Evolutionary conservation across 1,284 basidiomycete species (phyloP), one percentile per base, ranked within the genome.

Genomic region (Ceraceosorus guamensis): DNA sequence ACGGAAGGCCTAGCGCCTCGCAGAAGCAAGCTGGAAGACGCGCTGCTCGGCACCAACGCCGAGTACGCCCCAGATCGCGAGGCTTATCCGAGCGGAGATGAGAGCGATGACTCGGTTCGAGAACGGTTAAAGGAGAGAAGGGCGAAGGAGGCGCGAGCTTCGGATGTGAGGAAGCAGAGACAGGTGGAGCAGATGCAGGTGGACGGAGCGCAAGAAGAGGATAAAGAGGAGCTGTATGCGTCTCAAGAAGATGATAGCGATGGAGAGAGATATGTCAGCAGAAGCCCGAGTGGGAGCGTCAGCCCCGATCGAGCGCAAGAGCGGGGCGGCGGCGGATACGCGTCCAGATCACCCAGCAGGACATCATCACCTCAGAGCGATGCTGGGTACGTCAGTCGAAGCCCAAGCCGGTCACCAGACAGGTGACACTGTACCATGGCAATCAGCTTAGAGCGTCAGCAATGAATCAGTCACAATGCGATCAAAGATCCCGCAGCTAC

Each of bases 1-100:
- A 87, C 85, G 24, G 88, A 90, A 54, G 92, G 95, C 0, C 81
- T 99, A 43, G 86, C 55, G 31, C 73, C 73, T 5, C 55, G 73
- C 31, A 60, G 61, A 74, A 90, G 87, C 72, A 82, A 85, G 50
- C 78, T 96, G 18, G 80, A 91, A 58, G 85, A 88, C 62, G 89
- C 87, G 0, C 82, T 93, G 82, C 85, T 72, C 1, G 61, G 68
- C 6, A 60, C 51, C 32, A 55, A 57, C 16, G 59, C 48, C 24
- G 49, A 48, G 11, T 33, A 30, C 1, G 50, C n/a, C n/a, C 50
- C 56, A 3, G 53, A 48, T 35, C 60, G 61, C 30, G 57, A 51
- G 16, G 56, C 50, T 11, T 30, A 54, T 1, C 63, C 53, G 33
- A 41, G 47, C 32, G 54, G 37, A 4, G 46, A 11, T 4, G 54